These are phyloP conservation scores for Dendryphion nanum DNA, from an alignment of 2,329 filamentous ascomycete species.

Conservation along the genomic window DNA sequence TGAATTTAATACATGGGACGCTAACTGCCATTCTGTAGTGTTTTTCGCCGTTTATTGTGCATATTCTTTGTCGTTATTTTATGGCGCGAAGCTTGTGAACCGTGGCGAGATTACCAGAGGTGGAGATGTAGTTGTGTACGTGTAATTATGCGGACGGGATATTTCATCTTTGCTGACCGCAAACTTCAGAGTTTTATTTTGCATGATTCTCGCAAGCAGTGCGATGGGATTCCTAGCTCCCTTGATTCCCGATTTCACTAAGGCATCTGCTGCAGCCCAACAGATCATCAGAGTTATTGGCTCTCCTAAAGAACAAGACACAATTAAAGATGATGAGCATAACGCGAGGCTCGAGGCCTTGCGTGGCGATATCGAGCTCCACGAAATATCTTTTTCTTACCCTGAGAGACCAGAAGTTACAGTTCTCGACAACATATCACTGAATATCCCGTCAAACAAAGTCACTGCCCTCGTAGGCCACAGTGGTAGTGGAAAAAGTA, in stretches of 20 bases:
- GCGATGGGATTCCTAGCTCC: slow-evolving; percentile 6
- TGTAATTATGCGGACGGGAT: neutral
- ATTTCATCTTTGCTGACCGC: too few relatives aligned
- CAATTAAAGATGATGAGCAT: neutral
- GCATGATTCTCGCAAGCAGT: slow-evolving; percentile 6
- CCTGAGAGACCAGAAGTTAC: slow-evolving; percentile 83
- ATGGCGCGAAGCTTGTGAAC: slow-evolving; percentile 8
- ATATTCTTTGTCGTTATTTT: slow-evolving; percentile 9
- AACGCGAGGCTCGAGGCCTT: neutral
- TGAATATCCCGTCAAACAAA: slow-evolving; percentile 79
- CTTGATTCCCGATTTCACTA: slow-evolving; percentile 9
- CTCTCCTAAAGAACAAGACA: neutral
- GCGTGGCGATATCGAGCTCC: slow-evolving; percentile 5
- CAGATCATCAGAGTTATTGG: slow-evolving; percentile 9
- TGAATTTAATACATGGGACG: too few relatives aligned
- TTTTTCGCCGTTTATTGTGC: slow-evolving; percentile 5
- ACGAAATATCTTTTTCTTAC: slow-evolving; percentile 83
- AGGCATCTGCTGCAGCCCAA: slow-evolving; percentile 6
- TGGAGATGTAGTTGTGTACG: slow-evolving; percentile 7
- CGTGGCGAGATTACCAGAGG: slow-evolving; percentile 6
- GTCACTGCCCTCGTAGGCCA: slow-evolving; percentile 87
- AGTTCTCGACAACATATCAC: slow-evolving; percentile 77
- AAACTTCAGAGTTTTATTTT: slow-evolving; percentile 4
- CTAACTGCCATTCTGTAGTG: too few relatives aligned
- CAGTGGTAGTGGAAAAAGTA: slow-evolving; percentile 89